These are phyloP conservation scores for Glarea lozoyensis DNA, from an alignment of 495 filamentous ascomycete species.

Conservation along the genomic window DNA sequence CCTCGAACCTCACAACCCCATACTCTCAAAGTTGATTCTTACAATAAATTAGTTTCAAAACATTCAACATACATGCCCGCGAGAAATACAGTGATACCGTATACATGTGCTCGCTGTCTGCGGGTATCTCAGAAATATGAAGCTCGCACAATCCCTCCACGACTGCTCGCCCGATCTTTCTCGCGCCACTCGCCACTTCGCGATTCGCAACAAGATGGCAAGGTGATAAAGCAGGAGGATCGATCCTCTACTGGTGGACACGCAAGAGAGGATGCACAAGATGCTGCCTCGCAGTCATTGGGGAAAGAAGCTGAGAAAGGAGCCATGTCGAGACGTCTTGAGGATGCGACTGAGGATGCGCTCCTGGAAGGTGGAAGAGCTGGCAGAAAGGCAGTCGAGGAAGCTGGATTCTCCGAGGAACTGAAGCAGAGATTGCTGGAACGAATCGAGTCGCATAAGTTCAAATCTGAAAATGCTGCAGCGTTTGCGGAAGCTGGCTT, in stretches of 20 bases:
- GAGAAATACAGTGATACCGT: constrained; percentile 5
- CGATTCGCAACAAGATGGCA: constrained; percentile 4
- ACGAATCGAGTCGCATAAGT: constrained; percentile 60
- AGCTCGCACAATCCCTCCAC: constrained; percentile 2
- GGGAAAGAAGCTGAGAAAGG: constrained; percentile 31
- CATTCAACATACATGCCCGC: constrained; percentile 21
- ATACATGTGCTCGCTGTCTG: constrained; percentile 16
- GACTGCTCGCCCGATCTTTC: constrained; percentile 1
- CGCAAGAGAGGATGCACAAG: too few relatives aligned
- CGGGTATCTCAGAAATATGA: constrained; percentile 9
- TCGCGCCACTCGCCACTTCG: constrained; percentile 13
- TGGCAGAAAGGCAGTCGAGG: constrained; percentile 64
- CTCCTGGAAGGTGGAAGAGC: constrained; percentile 62
- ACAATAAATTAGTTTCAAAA: too few relatives aligned
- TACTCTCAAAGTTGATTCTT: too few relatives aligned
- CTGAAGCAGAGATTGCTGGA: constrained; percentile 67
- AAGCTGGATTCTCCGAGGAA: constrained; percentile 83
- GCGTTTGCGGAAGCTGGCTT: constrained; percentile 60
- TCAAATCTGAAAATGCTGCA: constrained; percentile 57
- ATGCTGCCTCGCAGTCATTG: too few relatives aligned
- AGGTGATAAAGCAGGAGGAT: not conserved
- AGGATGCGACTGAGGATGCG: constrained; percentile 72
- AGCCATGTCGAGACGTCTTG: constrained; percentile 65
- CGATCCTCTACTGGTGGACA: not conserved
- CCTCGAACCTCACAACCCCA: too few relatives aligned